These are phyloP conservation scores for Candida quercuum DNA, from an alignment of 805 yeast genomes.

Conservation along the genomic window DNA sequence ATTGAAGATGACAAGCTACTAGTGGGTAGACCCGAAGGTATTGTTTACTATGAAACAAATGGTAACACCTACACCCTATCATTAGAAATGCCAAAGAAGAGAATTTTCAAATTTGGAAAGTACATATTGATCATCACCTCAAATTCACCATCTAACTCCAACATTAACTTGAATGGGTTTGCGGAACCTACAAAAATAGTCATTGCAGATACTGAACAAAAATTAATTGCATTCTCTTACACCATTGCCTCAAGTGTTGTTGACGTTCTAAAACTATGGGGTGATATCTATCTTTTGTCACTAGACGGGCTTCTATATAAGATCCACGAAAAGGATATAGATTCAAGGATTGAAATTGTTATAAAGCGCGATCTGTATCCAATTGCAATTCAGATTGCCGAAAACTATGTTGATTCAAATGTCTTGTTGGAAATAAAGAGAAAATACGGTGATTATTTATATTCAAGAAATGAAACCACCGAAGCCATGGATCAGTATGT, in stretches of 20 bases:
- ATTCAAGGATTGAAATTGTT: conserved; percentile 64
- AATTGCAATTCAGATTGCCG: conserved; percentile 68
- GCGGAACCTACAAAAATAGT: conserved; percentile 49
- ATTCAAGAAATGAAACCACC: conserved; percentile 55
- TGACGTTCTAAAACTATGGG: conserved; percentile 53
- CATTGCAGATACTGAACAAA: conserved; percentile 65
- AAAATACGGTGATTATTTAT: conserved; percentile 68
- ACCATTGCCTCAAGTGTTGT: conserved; percentile 62
- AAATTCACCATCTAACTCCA: conserved; percentile 29
- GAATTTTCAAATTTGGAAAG: conserved; percentile 43
- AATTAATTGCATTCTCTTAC: conserved; percentile 63
- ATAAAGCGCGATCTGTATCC: conserved; percentile 65
- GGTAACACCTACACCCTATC: conserved; percentile 51
- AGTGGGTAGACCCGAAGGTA: conserved; percentile 58
- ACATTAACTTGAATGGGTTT: conserved; percentile 26
- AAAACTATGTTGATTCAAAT: conserved; percentile 21
- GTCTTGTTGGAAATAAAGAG: conserved; percentile 39
- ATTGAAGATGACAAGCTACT: conserved; percentile 44
- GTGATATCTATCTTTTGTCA: conserved; percentile 54
- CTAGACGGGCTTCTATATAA: conserved; percentile 72
- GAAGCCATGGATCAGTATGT: conserved; percentile 75
- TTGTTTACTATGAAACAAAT: conserved; percentile 55
- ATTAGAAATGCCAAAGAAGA: conserved; percentile 52
- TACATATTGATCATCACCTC: conserved; percentile 59
- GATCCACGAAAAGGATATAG: conserved; percentile 58